A percentile compares a stretch with the other conserved stretches of the same genome.
These are phyloP conservation scores for Skeletonema costatum DNA, from an alignment of 108 stramenopile genomes.

Conservation along the genomic window DNA sequence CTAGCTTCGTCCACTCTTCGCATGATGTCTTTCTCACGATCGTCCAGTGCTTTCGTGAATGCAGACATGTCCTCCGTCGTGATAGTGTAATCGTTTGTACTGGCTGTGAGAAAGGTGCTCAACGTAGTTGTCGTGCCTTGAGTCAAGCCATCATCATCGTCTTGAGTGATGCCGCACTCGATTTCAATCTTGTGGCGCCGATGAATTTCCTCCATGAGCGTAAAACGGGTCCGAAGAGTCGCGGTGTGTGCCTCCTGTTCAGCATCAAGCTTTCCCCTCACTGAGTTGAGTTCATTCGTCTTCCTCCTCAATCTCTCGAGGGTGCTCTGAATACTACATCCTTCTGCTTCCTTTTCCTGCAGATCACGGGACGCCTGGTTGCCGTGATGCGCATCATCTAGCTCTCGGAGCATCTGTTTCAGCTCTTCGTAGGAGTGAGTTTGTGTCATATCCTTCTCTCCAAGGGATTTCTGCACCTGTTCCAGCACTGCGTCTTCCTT, in stretches of 20 bases:
- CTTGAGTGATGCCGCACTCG: conserved; percentile 54
- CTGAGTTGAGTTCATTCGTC: conserved; percentile 43
- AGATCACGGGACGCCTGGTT: conserved; percentile 40
- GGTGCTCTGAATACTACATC: conserved; percentile 36
- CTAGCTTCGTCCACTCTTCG: conserved; percentile 43
- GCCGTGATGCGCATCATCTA: conserved; percentile 48
- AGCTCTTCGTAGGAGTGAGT: conserved; percentile 56
- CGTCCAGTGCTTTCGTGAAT: conserved; percentile 51
- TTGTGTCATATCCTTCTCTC: conserved; percentile 68
- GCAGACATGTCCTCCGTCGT: conserved; percentile 68
- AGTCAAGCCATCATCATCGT: conserved; percentile 46
- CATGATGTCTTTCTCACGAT: conserved; percentile 50
- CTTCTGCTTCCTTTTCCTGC: conserved; percentile 25
- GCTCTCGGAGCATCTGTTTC: conserved; percentile 60
- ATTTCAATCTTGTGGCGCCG: conserved; percentile 57
- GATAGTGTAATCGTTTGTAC: conserved; percentile 42
- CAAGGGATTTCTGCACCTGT: conserved; percentile 52
- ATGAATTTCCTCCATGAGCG: conserved; percentile 71
- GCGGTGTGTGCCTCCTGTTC: conserved; percentile 54
- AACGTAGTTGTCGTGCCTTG: conserved; percentile 43
- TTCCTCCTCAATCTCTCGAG: conserved; percentile 43
- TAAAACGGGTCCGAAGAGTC: conserved; percentile 51
- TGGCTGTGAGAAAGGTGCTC: conserved; percentile 30
- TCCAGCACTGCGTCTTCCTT: conserved; percentile 42
- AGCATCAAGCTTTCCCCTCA: conserved; percentile 64